Base-by-base conservation (phyloP, 225 moss, liverwort and hornwort species). In the Polytrichum formosum region DNA sequence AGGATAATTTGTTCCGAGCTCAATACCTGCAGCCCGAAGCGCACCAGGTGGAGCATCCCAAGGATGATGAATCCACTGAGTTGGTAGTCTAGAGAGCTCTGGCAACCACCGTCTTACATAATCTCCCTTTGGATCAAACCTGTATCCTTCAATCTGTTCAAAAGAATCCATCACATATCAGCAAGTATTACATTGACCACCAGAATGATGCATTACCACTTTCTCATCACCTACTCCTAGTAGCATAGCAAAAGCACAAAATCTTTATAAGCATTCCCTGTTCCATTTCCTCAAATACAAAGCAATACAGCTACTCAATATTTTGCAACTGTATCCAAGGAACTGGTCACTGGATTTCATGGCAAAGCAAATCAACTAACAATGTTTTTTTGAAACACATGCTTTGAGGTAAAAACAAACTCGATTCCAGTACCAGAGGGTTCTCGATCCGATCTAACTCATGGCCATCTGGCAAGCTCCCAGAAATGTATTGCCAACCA, bases 401-500 rank as follows among this genome's bases (percentile, higher is more conserved):
- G 0, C 46, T 46, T 13, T 13, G 16, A 46, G 2, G 46, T 46
- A 10, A 4, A 13, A 46, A 6, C 58, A 58, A 7, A 6, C 6
- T 20, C 21, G 21, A 66, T 33, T 28, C 18, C 26, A 31, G 25
- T 75, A 97, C 96, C 96, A 92, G 83, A 77, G 96, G 96, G 67
- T 97, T 84, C 74, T 97, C 96, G 83, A 97, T 88, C 60, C 96
- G 92, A 83, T 97, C 96, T 61, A 97, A 70, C 79, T 97, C 96
- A 73, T 97, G 96, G 54, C 96, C 96, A 71, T 97, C 96, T 46
- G 96, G 96, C 53, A 97, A 78, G 81, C 96, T 97, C 76, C 96
- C 96, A 28, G 96, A 97, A 55, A 97, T 97, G 53, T 97, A 97
- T 73, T 97, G 96, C 96, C 96, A 97, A 31, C 96, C 96, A 46